phyloP scores from a whole-genome alignment of 202 grass and related monocot genomes.

The Eragrostis tef region DNA sequence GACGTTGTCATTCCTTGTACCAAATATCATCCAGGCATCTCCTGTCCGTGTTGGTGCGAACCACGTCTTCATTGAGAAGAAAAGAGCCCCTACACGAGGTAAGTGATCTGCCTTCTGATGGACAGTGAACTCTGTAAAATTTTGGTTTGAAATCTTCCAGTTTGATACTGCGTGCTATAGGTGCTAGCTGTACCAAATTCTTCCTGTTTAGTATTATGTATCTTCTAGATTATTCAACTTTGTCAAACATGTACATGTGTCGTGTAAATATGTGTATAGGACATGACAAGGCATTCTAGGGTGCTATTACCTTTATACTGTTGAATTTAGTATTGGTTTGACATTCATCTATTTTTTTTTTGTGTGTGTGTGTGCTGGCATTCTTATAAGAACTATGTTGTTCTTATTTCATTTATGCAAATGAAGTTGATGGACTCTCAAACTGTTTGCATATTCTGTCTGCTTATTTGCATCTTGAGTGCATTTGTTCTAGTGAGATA shows the following conservation, averaged over 20 bases:
- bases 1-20: neutral
- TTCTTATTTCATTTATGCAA: conserved; percentile 15
- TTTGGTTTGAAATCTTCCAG: neutral
- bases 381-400: neutral
- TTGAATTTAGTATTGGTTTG: neutral
- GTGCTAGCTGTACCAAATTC: neutral
- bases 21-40: conserved; percentile 55
- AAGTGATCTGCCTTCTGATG: conserved; percentile 23
- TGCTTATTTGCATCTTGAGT: neutral
- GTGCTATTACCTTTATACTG: conserved; percentile 1
- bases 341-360: neutral
- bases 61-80: conserved; percentile 61
- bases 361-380: conserved; percentile 2
- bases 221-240: conserved; percentile 1
- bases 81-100: conserved; percentile 60
- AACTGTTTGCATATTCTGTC: neutral
- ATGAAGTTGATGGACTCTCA: neutral
- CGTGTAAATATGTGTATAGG: neutral
- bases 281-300: neutral
- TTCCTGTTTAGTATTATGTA: neutral
- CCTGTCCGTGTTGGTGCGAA: conserved; percentile 54
- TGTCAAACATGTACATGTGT: neutral
- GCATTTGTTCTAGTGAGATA: neutral
- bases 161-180: neutral
- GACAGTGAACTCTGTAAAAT: neutral